Conservation (phyloP, 352 stramenopile species). For the Sclerospora graminicola region DNA sequence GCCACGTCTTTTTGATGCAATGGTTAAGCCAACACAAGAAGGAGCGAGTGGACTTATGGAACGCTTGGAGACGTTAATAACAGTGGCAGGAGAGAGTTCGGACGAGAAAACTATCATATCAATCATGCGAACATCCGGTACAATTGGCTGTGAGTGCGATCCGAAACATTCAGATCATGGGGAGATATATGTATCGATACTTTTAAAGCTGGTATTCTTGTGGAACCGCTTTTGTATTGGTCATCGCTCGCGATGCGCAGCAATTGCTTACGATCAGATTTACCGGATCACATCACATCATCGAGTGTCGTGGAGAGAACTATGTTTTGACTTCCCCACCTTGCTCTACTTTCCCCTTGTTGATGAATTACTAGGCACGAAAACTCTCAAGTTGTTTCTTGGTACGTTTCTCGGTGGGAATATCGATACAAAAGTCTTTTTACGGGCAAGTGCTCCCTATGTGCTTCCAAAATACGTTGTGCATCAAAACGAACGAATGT, state of each 20-base stretch:
- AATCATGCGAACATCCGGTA: conserved; percentile 22
- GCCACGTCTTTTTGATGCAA: conserved; percentile 20
- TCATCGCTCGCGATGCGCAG: conserved; percentile 16
- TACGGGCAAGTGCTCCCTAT: conserved; percentile 35
- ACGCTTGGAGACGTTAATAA: conserved; percentile 21
- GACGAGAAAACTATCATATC: conserved; percentile 13
- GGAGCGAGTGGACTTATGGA: conserved; percentile 23
- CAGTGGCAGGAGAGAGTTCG: conserved; percentile 21
- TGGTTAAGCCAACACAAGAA: conserved; percentile 23
- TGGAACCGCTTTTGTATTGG: conserved; percentile 37
- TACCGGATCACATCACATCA: conserved; percentile 32
- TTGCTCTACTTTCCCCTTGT: conserved; percentile 42
- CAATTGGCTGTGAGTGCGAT: conserved; percentile 33
- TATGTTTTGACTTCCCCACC: conserved; percentile 48
- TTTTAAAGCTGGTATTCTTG: conserved; percentile 36
- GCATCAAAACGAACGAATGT: conserved; percentile 41
- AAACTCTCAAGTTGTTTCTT: conserved; percentile 36
- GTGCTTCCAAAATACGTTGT: conserved; percentile 57
- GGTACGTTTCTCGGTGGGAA: conserved; percentile 39
- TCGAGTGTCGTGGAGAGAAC: conserved; percentile 35
- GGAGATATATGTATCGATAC: conserved; percentile 37
- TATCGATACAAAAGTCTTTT: conserved; percentile 32
- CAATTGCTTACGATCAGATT: conserved; percentile 36
- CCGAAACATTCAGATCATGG: conserved; percentile 18
- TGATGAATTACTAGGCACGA: conserved; percentile 38